Conservation (phyloP, 2,329 filamentous ascomycete species). For the Trichophyton mentagrophytes region DNA sequence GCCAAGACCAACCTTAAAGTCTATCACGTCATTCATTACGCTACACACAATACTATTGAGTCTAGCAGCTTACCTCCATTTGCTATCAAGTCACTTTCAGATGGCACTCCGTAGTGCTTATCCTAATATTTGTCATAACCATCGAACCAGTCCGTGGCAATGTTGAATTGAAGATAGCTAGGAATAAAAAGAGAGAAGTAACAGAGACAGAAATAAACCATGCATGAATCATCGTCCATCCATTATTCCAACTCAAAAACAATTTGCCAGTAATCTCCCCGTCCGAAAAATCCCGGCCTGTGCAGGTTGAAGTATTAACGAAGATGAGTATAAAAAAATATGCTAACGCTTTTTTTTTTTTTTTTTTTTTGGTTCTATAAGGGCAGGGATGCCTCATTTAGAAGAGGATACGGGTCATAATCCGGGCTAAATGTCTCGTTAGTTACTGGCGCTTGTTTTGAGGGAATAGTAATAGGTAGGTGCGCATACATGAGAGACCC, state of each 20-base stretch:
- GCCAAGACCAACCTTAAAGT: too few relatives aligned
- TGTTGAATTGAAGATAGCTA: conserved; percentile 1
- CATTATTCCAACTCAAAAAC: neutral
- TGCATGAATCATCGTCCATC: neutral
- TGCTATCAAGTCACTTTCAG: neutral
- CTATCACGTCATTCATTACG: too few relatives aligned
- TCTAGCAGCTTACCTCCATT: neutral
- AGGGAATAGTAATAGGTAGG: neutral
- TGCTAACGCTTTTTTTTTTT: neutral
- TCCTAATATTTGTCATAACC: neutral
- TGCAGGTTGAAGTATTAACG: neutral
- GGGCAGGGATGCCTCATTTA: conserved; percentile 15
- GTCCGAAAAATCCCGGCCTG: neutral
- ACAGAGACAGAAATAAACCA: neutral
- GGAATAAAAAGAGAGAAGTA: neutral
- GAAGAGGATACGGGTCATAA: conserved; percentile 36
- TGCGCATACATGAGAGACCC: conserved; percentile 57
- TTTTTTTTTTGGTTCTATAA: neutral
- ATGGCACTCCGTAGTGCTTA: neutral
- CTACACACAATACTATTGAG: too few relatives aligned
- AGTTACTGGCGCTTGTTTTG: neutral
- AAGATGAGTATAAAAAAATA: neutral
- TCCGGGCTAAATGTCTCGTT: conserved; percentile 26
- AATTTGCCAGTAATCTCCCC: neutral
- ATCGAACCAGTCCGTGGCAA: neutral